Base-by-base conservation (phyloP, 352 stramenopile species). In the Blastocystis sp. region DNA sequence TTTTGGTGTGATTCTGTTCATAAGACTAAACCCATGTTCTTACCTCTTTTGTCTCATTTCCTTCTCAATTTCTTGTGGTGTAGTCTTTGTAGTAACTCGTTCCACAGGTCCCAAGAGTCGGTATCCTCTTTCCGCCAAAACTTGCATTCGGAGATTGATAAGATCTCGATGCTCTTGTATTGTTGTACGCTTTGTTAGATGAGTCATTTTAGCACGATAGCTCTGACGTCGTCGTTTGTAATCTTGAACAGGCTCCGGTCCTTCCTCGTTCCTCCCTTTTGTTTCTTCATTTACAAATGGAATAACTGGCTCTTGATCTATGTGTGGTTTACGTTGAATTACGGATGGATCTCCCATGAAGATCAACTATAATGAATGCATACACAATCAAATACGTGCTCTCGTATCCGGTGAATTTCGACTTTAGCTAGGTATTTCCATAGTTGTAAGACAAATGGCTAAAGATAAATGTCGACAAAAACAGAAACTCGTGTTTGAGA, bases 181-280 rank as follows among this genome's bases (percentile, higher is more conserved):
- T n/a, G 73, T 84, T n/a, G 73, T 84, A 27, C 73, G 51, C 56
- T 84, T 84, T n/a, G 73, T 84, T 1, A 84, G 73, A 66, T 84
- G 73, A 5, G 73, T 84, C 73, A 84, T 84, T 40, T 84, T 84
- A 17, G 73, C 73, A 30, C 73, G 73, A 84, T 84, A 84, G 13
- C 73, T 84, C 73, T 64, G 48, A 24, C 73, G 48, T 0, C 73
- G 51, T 51, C 73, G 73, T 30, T 84, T 84, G 53, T 84, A 84
- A 44, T 84, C 73, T 22, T 42, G 27, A 27, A 66, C 73, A 15
- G 73, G 73, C 24, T 59, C 33, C 42, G 33, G 15, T 19, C 48
- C 40, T 15, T 42, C 1, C 1, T 81, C 62, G 3, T 81, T 81
- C 13, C 6, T n/a, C 5, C 30, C 24, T 24, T 37, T 27, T 30